Evolutionary conservation across 257 asterid species (phyloP), one percentile per base, ranked within the genome.

Genomic region (Apocynum venetum): DNA sequence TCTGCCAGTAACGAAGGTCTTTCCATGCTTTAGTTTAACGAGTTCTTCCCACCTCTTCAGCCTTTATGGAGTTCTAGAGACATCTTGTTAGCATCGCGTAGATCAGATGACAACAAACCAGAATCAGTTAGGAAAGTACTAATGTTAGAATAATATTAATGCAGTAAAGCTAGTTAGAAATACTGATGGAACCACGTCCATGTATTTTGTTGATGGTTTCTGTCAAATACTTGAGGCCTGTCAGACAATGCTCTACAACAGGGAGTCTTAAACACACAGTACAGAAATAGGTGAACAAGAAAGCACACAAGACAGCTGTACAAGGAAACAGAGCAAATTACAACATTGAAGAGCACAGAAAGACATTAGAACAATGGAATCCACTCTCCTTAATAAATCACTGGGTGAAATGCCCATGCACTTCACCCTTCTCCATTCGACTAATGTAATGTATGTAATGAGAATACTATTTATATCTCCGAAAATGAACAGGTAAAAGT

Each of bases 21-120:
- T 40, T 40, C 47, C 38, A 8, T 59, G 66, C 66, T 59, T n/a
- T 31, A n/a, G 5, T 59, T 13, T 64, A 36, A 36, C 1, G 8
- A 36, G 20, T 64, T 35, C 47, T 64, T 64, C 71, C 71, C 25
- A 38, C 47, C 49, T 38, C 12, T 65, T 40, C 49, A 2, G 46
- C 71, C 49, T 65, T 65, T 40, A 65, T 65, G 71, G 40, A 61
- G 67, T 61, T 61, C 48, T 65, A 38, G 25, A 40, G 49, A 14
- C 71, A 65, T 64, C 71, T 64, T 64, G 71, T 65, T 65, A 65
- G 71, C 48, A 65, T 43, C 71, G 10, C 25, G 12, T 65, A 65
- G 71, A 65, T 65, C 49, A 65, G 71, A 65, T 40, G 71, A 40
- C 71, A 65, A 65, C 48, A 65, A 65, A 65, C 19, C 71, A 65